A percentile compares a stretch with the other conserved stretches of the same genome.
These are phyloP conservation scores for Sordariomycetes sp. DNA, from an alignment of 2,329 filamentous ascomycete species.

Conservation along the genomic window DNA sequence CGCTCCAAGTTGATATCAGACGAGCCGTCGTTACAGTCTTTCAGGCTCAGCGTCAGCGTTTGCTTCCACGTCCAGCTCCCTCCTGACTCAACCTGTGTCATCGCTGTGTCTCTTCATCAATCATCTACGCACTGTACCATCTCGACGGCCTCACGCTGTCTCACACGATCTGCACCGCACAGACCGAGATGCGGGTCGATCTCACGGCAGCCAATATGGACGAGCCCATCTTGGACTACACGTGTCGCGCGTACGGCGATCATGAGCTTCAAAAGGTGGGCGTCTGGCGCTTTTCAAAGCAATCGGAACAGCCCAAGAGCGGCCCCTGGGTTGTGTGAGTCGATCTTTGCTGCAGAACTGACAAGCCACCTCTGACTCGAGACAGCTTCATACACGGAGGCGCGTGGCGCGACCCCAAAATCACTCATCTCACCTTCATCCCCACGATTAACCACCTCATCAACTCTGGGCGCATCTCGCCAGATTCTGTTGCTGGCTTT, in stretches of 20 bases:
- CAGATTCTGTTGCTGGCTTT: conserved; percentile 44
- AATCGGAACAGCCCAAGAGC: neutral
- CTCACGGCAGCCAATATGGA: neutral
- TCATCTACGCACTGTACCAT: too few relatives aligned
- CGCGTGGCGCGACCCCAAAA: conserved; percentile 51
- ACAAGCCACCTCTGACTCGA: conserved; percentile 5
- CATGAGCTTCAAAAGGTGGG: conserved; percentile 34
- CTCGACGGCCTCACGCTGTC: too few relatives aligned
- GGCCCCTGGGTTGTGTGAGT: neutral
- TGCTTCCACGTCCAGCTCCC: too few relatives aligned
- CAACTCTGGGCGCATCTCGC: conserved; percentile 12
- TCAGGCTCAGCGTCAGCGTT: too few relatives aligned
- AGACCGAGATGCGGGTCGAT: too few relatives aligned
- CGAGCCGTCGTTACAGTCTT: too few relatives aligned
- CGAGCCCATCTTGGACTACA: conserved; percentile 14
- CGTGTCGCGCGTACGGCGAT: conserved; percentile 25
- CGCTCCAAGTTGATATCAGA: too few relatives aligned
- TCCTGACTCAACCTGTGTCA: too few relatives aligned
- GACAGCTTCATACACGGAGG: conserved; percentile 51
- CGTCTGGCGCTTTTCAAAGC: conserved; percentile 24
- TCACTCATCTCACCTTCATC: conserved; percentile 33
- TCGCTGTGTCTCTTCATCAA: too few relatives aligned
- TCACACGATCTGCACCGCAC: too few relatives aligned
- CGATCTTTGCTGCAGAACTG: neutral
- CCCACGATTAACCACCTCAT: conserved; percentile 34